Conservation (phyloP, 257 asterid species). For the Solanum etuberosum region DNA sequence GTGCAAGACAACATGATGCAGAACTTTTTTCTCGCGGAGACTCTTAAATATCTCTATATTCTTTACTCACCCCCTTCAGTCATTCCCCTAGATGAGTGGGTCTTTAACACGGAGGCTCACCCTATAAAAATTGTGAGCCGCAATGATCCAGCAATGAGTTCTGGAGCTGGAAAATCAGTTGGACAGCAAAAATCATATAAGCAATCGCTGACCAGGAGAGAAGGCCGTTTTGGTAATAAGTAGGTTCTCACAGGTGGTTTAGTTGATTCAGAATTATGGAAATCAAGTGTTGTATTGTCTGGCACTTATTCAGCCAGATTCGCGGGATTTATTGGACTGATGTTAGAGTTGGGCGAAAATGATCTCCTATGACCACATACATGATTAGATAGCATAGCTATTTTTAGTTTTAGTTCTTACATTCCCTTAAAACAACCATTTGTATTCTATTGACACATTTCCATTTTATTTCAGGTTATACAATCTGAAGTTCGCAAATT, state of each 20-base stretch:
- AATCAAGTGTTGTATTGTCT: not conserved
- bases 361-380: not conserved
- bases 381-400: not conserved
- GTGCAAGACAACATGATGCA: conserved; percentile 98
- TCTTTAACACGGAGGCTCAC: conserved; percentile 96
- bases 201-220: conserved; percentile 62
- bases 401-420: not conserved
- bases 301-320: not conserved
- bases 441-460: not conserved
- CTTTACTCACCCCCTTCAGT: conserved; percentile 90
- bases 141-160: conserved; percentile 15
- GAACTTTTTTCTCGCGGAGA: conserved; percentile 94
- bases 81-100: conserved; percentile 90
- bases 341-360: not conserved
- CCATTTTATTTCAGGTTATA: no score
- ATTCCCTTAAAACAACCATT: not conserved
- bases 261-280: no score
- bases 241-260: no score
- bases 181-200: conserved; percentile 15
- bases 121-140: conserved; percentile 61
- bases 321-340: not conserved
- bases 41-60: conserved; percentile 85
- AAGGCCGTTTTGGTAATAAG: conserved; percentile 71
- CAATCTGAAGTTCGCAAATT: no score
- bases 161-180: conserved; percentile 19